Evolutionary conservation across 441 rosid genomes (phyloP).

Genomic region (Lagerstroemia fauriei): DNA sequence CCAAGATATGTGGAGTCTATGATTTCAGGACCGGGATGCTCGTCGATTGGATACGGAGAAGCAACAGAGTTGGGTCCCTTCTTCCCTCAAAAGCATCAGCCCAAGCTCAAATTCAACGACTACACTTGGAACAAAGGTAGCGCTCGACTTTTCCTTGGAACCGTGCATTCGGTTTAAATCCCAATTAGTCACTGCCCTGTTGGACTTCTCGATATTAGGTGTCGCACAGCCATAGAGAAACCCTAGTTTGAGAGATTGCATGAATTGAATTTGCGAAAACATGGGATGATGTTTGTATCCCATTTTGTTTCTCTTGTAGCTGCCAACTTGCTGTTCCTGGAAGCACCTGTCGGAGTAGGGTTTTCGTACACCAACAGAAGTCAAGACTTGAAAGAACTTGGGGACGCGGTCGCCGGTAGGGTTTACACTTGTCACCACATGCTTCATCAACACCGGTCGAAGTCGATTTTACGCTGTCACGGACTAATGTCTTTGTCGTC

Average conservation of each 20-base stretch:
- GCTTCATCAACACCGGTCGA: background rate
- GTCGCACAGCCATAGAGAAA: too few relatives aligned
- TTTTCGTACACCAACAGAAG: slow-evolving; percentile 65
- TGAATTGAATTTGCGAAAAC: background rate
- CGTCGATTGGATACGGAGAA: slow-evolving; percentile 72
- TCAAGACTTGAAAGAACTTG: slow-evolving; percentile 43
- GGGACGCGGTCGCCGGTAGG: slow-evolving; percentile 52
- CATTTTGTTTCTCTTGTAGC: slow-evolving; percentile 30
- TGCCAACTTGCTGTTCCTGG: slow-evolving; percentile 62
- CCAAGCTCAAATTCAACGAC: slow-evolving; percentile 50
- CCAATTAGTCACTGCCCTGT: too few relatives aligned
- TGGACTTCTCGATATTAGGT: background rate
- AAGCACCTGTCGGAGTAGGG: slow-evolving; percentile 70
- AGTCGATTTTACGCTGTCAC: background rate
- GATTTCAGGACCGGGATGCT: slow-evolving; percentile 73
- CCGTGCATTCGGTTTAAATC: too few relatives aligned
- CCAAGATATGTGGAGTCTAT: background rate
- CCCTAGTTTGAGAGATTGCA: background rate
- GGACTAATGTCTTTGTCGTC: too few relatives aligned
- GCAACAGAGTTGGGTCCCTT: slow-evolving; percentile 81
- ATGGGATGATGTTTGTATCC: background rate
- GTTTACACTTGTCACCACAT: background rate
- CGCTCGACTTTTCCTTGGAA: too few relatives aligned
- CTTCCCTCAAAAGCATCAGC: slow-evolving; percentile 53
- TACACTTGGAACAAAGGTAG: slow-evolving; percentile 68